Evolutionary conservation across 176 grass and related monocot genomes (phyloP).

Genomic region (Triticum urartu): DNA sequence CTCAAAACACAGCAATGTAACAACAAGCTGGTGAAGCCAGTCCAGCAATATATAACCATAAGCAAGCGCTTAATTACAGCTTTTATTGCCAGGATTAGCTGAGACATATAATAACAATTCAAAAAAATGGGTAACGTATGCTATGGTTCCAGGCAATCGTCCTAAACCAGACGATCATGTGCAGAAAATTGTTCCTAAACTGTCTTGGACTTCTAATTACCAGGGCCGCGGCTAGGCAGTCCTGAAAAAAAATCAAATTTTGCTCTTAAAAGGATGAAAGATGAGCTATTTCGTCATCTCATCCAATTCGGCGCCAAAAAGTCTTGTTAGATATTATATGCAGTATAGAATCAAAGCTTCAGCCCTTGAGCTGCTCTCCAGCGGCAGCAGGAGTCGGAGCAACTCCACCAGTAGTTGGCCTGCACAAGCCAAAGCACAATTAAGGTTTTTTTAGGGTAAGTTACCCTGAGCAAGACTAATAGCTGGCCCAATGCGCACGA

Average conservation of each 20-base stretch:
- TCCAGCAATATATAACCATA: not conserved
- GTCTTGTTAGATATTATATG: not conserved
- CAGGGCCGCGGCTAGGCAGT: not conserved
- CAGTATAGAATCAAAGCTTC: slow-evolving; percentile 19
- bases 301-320: not conserved
- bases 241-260: slow-evolving; percentile 4
- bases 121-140: not conserved
- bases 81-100: not conserved
- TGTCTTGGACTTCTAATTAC: not conserved
- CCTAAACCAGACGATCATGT: not conserved
- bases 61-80: not conserved
- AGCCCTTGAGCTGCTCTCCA: slow-evolving; percentile 31
- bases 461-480: not conserved
- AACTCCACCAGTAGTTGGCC: slow-evolving; percentile 72
- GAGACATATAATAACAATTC: not conserved
- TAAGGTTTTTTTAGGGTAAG: no score
- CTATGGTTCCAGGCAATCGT: not conserved
- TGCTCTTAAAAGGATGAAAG: not conserved
- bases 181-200: not conserved
- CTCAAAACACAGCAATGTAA: not conserved
- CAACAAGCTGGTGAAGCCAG: not conserved
- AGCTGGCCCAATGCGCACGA: not conserved
- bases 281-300: not conserved
- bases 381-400: slow-evolving; percentile 23
- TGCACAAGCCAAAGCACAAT: slow-evolving; percentile 5